Conservation (phyloP, 495 filamentous ascomycete genomes). For the Saxophila tyrrhenica region DNA sequence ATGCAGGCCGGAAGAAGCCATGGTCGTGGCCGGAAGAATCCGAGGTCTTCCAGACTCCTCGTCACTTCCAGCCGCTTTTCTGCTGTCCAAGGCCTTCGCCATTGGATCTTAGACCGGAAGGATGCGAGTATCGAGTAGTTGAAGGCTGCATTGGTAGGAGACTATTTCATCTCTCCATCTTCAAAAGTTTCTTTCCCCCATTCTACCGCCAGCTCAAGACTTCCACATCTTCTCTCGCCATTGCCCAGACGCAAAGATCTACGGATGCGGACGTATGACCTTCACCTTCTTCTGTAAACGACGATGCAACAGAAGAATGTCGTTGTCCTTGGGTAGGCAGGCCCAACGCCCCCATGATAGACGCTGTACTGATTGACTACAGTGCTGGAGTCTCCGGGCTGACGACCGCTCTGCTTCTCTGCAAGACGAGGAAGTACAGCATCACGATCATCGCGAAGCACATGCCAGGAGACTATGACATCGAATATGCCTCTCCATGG, state of each 20-base stretch:
- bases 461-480: slow-evolving; percentile 97
- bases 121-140: no score
- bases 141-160: no score
- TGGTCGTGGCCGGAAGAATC: background rate
- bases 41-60: no score
- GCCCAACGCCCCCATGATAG: background rate
- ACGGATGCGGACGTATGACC: background rate
- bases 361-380: background rate
- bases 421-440: slow-evolving; percentile 52
- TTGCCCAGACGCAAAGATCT: no score
- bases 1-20: background rate
- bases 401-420: slow-evolving; percentile 82
- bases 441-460: slow-evolving; percentile 86
- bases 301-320: slow-evolving; percentile 3
- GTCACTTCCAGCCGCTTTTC: no score
- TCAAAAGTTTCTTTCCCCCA: no score
- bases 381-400: slow-evolving; percentile 88
- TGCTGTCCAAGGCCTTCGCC: no score
- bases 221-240: no score
- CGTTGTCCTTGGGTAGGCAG: slow-evolving; percentile 17
- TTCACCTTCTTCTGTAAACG: background rate
- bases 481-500: slow-evolving; percentile 92
- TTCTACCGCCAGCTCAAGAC: no score
- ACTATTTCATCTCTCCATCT: no score
- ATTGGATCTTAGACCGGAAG: no score